A percentile compares a stretch with the other conserved stretches of the same genome.
These are phyloP conservation scores for Apiospora malaysiana DNA, from an alignment of 2,329 filamentous ascomycete genomes.

Conservation along the genomic window DNA sequence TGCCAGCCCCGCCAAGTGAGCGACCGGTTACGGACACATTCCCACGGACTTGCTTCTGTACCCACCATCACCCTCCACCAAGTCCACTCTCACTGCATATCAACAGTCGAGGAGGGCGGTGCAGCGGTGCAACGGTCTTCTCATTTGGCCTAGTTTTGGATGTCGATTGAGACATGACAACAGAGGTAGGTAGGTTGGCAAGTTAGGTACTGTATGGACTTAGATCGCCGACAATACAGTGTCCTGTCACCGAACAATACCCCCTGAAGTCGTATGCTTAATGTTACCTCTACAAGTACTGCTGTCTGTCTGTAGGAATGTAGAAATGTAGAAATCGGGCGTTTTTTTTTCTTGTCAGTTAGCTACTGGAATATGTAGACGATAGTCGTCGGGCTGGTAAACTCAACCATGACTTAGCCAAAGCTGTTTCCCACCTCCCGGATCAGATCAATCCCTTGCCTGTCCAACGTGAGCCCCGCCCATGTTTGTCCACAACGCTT, in stretches of 20 bases:
- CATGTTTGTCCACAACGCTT: neutral
- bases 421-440: neutral
- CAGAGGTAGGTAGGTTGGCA: neutral
- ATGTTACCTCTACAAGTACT: neutral
- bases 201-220: too few species aligned
- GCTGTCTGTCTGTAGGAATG: neutral
- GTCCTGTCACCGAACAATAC: neutral
- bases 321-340: neutral
- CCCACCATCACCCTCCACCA: slow-evolving; percentile 17
- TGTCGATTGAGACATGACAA: neutral
- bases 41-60: slow-evolving; percentile 16
- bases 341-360: neutral
- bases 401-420: too few species aligned
- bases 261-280: neutral
- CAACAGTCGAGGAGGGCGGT: slow-evolving; percentile 8
- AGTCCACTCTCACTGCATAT: slow-evolving; percentile 17
- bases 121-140: slow-evolving; percentile 12
- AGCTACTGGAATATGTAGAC: too few species aligned
- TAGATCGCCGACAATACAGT: neutral
- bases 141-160: neutral
- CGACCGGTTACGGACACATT: slow-evolving; percentile 15
- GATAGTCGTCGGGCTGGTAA: too few species aligned
- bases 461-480: slow-evolving; percentile 1
- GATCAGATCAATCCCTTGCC: slow-evolving; percentile 15
- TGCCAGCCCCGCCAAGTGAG: slow-evolving; percentile 8